Percentiles rank a stretch among this genome's conserved stretches.
Conservation (phyloP, 495 filamentous ascomycete genomes). For the Coniosporium apollinis region DNA sequence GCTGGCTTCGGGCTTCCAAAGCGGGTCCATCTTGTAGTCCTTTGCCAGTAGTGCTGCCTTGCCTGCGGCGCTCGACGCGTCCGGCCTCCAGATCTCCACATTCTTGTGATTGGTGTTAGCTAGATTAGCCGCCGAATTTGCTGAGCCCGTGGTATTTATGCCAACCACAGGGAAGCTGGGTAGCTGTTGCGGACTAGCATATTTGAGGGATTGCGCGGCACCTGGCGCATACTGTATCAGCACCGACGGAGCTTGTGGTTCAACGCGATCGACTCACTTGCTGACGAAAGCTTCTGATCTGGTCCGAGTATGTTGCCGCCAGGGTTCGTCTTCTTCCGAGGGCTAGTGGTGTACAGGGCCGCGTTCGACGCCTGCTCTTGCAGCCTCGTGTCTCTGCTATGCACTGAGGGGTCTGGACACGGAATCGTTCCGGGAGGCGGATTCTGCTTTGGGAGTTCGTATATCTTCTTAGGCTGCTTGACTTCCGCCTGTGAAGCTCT, state of each 20-base stretch:
- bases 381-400: constrained; percentile 15
- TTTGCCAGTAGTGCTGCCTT: constrained; percentile 51
- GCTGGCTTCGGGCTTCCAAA: constrained; percentile 38
- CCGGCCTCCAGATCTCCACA: constrained; percentile 43
- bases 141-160: constrained; percentile 47
- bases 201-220: constrained; percentile 45
- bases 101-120: constrained; percentile 53
- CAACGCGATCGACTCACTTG: constrained; percentile 22
- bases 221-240: constrained; percentile 19
- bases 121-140: constrained; percentile 53
- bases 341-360: constrained; percentile 24
- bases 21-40: constrained; percentile 42
- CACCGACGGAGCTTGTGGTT: background rate
- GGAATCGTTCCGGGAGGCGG: constrained; percentile 4
- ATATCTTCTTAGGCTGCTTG: too few relatives aligned
- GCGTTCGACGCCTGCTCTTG: constrained; percentile 26
- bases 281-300: constrained; percentile 36
- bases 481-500: too few relatives aligned
- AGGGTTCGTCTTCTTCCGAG: constrained; percentile 24
- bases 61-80: constrained; percentile 42
- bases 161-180: constrained; percentile 50
- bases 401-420: constrained; percentile 25
- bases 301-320: constrained; percentile 24
- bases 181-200: constrained; percentile 49
- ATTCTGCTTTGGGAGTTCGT: too few relatives aligned